Base-by-base conservation (phyloP, 2,329 filamentous ascomycete species). In the Aureobasidium zeae region DNA sequence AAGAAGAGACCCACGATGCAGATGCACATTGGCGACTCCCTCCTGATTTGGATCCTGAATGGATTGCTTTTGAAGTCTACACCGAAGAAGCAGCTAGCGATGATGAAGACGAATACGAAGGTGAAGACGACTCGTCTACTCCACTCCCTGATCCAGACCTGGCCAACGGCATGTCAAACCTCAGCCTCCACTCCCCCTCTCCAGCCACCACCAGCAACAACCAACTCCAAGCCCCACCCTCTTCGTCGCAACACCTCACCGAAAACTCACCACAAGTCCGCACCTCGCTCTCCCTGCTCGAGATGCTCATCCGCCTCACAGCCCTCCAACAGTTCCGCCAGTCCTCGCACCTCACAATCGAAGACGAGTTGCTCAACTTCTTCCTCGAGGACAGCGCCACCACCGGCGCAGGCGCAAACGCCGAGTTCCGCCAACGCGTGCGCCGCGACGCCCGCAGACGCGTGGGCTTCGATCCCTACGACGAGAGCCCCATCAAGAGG, bases 241-340 rank as follows among this genome's bases (percentile, higher is more conserved):
- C 20, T 16, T 45, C 16, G 30, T 51, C 47, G 37, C 42, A 37
- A 12, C 42, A 37, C 22, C 9, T 31, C 13, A 15, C 19, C 30
- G 51, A 13, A 62, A 57, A 33, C 53, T 64, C 28, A 60, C 62
- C 64, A 52, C 81, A 25, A 2, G 74, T 83, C 52, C 76, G 74
- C 43, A 81, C 79, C 1, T 83, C 77, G 0, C 69, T 86, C 5
- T 94, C 88, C 1, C 74, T 94, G 7, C 75, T 95, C 43, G 88
- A 95, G 62, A 91, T 89, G 70, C 70, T 94, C 22, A 76, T 94
- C 34, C 85, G 89, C 30, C 73, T 95, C 34, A 81, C 83, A 4
- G 86, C 86, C 16, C 74, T 94, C 11, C 88, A 94, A 58, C 86
- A 94, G 66, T 94, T 91, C 61, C 84, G 94, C 58, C 88, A 95